Conservation (phyloP, 2,329 filamentous ascomycete genomes). For the Neobulgaria alba region DNA sequence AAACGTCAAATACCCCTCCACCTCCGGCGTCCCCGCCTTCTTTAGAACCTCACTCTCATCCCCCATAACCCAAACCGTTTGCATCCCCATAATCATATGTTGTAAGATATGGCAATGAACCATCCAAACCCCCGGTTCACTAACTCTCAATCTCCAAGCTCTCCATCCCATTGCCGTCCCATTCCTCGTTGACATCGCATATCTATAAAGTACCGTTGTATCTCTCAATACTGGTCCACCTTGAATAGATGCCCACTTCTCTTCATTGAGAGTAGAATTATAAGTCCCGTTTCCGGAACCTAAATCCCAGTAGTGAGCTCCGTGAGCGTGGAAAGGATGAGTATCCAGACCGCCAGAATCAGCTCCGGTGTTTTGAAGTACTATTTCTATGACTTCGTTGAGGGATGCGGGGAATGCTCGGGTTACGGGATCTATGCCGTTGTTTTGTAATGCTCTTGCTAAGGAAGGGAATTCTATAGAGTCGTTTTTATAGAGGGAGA, state of each 20-base stretch:
- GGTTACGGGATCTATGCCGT: conserved; percentile 35
- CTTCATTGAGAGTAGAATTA: conserved; percentile 33
- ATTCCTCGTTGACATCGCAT: conserved; percentile 29
- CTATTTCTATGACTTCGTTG: conserved; percentile 39
- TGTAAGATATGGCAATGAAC: conserved; percentile 41
- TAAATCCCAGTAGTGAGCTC: conserved; percentile 36
- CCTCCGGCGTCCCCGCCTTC: conserved; percentile 17
- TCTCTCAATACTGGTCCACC: conserved; percentile 23
- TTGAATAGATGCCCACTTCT: conserved; percentile 23
- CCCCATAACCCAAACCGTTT: conserved; percentile 32
- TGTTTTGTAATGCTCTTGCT: conserved; percentile 32
- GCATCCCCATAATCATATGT: conserved; percentile 40
- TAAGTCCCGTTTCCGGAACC: conserved; percentile 38
- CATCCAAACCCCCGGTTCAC: conserved; percentile 41
- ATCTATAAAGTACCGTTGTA: conserved; percentile 40
- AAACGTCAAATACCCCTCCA: conserved; percentile 28
- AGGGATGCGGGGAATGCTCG: conserved; percentile 35
- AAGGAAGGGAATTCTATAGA: conserved; percentile 32
- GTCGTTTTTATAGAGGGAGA: conserved; percentile 36
- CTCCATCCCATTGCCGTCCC: conserved; percentile 37
- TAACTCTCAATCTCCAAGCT: conserved; percentile 40
- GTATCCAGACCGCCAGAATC: conserved; percentile 31
- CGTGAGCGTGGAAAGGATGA: conserved; percentile 41
- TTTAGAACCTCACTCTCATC: conserved; percentile 20
- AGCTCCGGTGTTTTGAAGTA: conserved; percentile 33